Percentiles rank a stretch among this genome's conserved stretches.
These are phyloP conservation scores for Alternaria novae-zelandiae DNA, from an alignment of 2,329 filamentous ascomycete genomes.

Conservation along the genomic window DNA sequence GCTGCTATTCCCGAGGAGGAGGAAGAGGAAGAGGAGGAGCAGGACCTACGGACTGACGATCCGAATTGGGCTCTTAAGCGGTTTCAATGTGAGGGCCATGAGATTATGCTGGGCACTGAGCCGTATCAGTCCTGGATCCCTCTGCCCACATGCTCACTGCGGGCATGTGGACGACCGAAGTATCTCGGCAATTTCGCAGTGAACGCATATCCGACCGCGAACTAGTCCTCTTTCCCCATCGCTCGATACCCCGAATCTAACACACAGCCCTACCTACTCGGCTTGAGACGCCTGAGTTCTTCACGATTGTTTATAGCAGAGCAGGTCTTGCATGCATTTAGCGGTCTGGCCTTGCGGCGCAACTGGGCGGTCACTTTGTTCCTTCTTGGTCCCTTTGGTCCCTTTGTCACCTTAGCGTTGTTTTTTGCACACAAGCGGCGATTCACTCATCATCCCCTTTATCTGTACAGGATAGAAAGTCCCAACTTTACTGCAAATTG, in stretches of 20 bases:
- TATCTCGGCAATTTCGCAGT: constrained; percentile 28
- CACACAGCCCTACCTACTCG: background rate
- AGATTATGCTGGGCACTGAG: constrained; percentile 27
- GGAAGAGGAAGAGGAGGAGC: constrained; percentile 26
- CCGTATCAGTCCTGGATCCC: constrained; percentile 39
- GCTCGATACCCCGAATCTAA: background rate
- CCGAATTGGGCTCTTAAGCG: constrained; percentile 37
- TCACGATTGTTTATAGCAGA: constrained; percentile 5
- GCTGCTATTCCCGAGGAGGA: constrained; percentile 22
- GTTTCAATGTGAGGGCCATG: constrained; percentile 17
- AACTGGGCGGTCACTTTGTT: background rate
- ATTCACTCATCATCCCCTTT: constrained; percentile 1
- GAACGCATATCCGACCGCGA: constrained; percentile 12
- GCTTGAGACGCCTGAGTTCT: background rate
- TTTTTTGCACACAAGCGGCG: background rate
- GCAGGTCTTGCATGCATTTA: constrained; percentile 4
- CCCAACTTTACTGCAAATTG: constrained; percentile 5
- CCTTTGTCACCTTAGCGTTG: constrained; percentile 2
- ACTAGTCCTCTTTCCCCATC: background rate
- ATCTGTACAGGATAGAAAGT: background rate
- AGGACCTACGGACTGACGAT: constrained; percentile 24
- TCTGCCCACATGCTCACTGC: constrained; percentile 10
- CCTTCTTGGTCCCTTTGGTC: background rate
- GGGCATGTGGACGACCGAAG: constrained; percentile 28
- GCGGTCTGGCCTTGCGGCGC: background rate